A percentile compares a stretch with the other conserved stretches of the same genome.
phyloP scores from a whole-genome alignment of 352 stramenopile species.

The Aphanomyces astaci region DNA sequence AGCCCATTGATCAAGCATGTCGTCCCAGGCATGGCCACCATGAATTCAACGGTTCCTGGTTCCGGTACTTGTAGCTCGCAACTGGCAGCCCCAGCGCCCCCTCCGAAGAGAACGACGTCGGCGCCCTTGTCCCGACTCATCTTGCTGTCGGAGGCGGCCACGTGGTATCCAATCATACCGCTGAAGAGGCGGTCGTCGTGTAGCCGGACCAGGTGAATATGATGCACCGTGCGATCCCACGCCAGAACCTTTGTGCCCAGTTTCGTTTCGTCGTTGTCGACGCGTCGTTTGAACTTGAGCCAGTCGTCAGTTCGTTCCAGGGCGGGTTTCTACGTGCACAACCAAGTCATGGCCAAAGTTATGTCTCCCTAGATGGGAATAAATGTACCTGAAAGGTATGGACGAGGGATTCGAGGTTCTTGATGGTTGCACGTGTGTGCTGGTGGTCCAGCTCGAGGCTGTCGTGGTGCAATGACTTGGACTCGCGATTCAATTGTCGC shows the following conservation, averaged over 20 bases:
- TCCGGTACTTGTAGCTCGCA: constrained; percentile 1
- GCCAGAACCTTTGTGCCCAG: constrained; percentile 2
- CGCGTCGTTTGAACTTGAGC: constrained; percentile 16
- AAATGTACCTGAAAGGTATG: constrained; percentile 13
- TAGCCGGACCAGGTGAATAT: constrained; percentile 15
- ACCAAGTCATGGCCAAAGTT: no score
- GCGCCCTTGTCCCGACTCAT: neutral
- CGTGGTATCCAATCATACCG: neutral
- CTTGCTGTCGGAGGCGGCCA: constrained; percentile 8
- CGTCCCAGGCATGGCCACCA: neutral
- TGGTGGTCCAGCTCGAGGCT: constrained; percentile 7
- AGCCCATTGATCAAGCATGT: neutral
- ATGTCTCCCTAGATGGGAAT: neutral
- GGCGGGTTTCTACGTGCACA: constrained; percentile 4
- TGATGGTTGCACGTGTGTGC: neutral
- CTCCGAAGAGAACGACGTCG: constrained; percentile 13
- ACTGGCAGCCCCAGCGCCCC: neutral
- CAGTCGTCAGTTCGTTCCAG: constrained; percentile 8
- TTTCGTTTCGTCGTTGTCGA: neutral
- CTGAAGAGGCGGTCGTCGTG: constrained; percentile 18
- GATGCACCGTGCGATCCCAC: neutral
- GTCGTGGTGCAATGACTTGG: neutral
- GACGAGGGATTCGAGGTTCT: constrained; percentile 1
- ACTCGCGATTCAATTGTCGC: neutral
- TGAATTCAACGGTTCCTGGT: neutral